A percentile compares a stretch with the other conserved stretches of the same genome.
Evolutionary conservation across 192 early-diverging fungal species (phyloP).

Genomic region (Coemansia sp.): DNA sequence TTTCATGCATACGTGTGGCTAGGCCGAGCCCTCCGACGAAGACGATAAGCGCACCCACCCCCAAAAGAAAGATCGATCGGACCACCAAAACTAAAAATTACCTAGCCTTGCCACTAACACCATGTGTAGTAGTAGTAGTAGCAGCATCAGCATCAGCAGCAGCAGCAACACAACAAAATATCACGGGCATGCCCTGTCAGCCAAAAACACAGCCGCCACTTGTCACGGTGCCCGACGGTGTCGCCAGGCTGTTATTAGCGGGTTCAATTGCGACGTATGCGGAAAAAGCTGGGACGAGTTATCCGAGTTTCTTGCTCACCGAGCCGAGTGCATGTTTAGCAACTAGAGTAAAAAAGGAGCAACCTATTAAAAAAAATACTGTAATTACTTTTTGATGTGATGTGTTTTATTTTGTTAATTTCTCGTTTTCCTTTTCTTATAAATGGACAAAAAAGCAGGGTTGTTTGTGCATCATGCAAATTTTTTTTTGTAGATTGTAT

Average conservation of each 20-base stretch:
- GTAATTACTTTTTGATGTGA: too few species aligned
- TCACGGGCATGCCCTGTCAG: too few species aligned
- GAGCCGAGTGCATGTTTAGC: not conserved
- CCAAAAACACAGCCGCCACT: not conserved
- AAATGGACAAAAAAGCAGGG: too few species aligned
- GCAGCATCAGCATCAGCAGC: not conserved
- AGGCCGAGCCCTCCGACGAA: too few species aligned
- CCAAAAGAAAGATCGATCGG: not conserved
- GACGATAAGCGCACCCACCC: too few species aligned
- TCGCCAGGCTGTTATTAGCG: not conserved
- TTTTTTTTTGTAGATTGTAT: too few species aligned
- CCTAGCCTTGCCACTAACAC: not conserved
- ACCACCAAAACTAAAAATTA: not conserved
- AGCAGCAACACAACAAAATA: too few species aligned
- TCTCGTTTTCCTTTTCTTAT: too few species aligned
- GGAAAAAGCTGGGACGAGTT: not conserved
- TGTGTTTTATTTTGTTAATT: too few species aligned
- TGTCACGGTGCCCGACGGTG: not conserved
- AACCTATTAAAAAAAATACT: not conserved
- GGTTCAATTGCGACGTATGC: not conserved
- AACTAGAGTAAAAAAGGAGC: not conserved
- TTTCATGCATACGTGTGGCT: not conserved
- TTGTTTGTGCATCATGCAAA: too few species aligned
- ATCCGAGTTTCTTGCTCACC: not conserved
- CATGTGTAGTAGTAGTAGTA: not conserved